Conservation (phyloP, 2,329 filamentous ascomycete species). For the Trichoderma sp. region DNA sequence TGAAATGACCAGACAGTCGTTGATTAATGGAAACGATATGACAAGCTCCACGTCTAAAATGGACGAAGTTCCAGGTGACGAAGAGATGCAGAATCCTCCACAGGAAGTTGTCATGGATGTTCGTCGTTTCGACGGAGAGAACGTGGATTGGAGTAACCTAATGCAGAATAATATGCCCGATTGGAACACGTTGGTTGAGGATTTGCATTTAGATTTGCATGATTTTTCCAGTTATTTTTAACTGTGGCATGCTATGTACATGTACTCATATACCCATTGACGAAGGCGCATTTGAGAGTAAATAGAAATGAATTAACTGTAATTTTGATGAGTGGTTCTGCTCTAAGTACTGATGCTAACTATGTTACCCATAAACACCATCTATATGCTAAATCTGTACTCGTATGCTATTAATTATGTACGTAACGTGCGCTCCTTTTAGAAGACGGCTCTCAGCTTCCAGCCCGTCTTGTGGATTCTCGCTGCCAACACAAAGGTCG, state of each 20-base stretch:
- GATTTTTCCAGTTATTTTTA: slow-evolving; percentile 21
- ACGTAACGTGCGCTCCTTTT: not conserved
- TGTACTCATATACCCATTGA: not conserved
- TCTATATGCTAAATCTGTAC: not conserved
- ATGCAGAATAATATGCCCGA: slow-evolving; percentile 18
- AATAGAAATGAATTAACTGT: not conserved
- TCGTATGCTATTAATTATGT: not conserved
- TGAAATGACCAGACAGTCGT: slow-evolving; percentile 14
- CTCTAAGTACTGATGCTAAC: not conserved
- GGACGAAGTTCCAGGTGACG: not conserved
- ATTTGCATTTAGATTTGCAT: slow-evolving; percentile 18
- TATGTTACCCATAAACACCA: not conserved
- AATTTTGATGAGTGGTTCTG: not conserved
- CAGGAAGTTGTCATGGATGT: slow-evolving; percentile 5
- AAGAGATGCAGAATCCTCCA: not conserved
- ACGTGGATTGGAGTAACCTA: slow-evolving; percentile 16
- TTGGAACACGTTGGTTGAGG: slow-evolving; percentile 19
- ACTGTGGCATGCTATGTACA: not conserved
- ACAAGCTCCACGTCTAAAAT: not conserved
- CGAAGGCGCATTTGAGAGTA: not conserved
- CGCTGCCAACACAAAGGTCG: slow-evolving; percentile 26
- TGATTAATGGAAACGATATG: not conserved
- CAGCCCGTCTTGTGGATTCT: slow-evolving; percentile 29
- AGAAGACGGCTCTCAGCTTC: slow-evolving; percentile 29
- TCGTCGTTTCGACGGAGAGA: slow-evolving; percentile 17